Evolutionary conservation across 768 basidiomycete species (phyloP), one percentile per base, ranked within the genome.

Genomic region (Lactarius indigo): DNA sequence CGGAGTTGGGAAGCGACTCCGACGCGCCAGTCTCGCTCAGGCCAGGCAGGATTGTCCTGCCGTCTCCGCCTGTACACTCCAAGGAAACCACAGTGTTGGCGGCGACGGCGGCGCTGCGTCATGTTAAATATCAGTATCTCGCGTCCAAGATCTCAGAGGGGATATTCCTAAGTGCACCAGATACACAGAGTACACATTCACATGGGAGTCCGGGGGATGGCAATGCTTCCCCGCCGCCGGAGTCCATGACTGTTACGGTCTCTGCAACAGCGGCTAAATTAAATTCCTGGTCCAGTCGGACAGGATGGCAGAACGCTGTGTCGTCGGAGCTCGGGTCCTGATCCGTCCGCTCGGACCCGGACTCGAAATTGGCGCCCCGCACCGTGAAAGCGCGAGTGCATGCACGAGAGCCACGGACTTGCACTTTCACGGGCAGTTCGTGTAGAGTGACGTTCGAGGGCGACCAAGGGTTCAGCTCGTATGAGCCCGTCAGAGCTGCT

Each of bases 131-230:
- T 61, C 20, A 61, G 61, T 26, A 13, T 39, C 50, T 31, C 33
- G 12, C 31, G 23, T 54, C 35, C 35, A 54, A 33, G 26, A 8
- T 47, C n/a, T 23, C 20, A 60, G 59, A 60, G 31, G n/a, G 28
- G 30, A 55, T 12, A 59, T 59, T 20, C 30, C 42, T 50, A 47
- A 47, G 59, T 31, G 61, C 50, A 61, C 61, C 61, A 61, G 61
- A 39, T 52, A 52, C 7, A 20, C 61, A 61, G 23, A 61, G 50
- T 8, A 52, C 23, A 28, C 61, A 61, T 18, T 54, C 61, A 23
- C 60, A 61, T 26, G 30, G 33, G 18, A 23, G 41, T 8, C 26
- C 18, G 31, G 20, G 5, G 13, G 31, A 31, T 2, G 60, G 50
- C 33, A 12, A 47, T 5, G 12, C 10, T 35, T 28, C 30, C 33